A percentile compares a stretch with the other conserved stretches of the same genome.
phyloP scores from a whole-genome alignment of 1,284 basidiomycete genomes.

The Peniophora sp. region DNA sequence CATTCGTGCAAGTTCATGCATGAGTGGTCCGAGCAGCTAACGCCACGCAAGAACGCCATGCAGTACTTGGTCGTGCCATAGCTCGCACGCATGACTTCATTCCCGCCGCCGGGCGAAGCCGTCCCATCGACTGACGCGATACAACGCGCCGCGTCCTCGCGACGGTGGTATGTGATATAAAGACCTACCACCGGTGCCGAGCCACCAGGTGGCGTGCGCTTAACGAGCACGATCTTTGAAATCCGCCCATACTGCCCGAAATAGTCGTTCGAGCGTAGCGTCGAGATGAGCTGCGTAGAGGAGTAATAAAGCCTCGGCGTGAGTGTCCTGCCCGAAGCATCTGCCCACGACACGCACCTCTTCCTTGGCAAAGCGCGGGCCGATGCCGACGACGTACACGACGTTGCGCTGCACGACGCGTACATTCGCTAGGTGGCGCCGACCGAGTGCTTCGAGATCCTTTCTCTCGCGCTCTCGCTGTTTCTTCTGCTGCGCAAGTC shows the following conservation, averaged over 20 bases:
- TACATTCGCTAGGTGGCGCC: conserved; percentile 88
- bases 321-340: conserved; percentile 8
- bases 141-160: conserved; percentile 92
- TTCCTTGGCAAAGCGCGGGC: conserved; percentile 86
- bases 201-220: conserved; percentile 74
- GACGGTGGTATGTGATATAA: conserved; percentile 93
- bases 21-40: conserved; percentile 79
- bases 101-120: conserved; percentile 71
- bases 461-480: conserved; percentile 93
- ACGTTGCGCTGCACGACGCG: conserved; percentile 96
- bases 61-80: conserved; percentile 99
- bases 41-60: conserved; percentile 88
- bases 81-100: conserved; percentile 84
- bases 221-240: conserved; percentile 89
- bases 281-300: conserved; percentile 75
- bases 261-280: conserved; percentile 91
- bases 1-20: conserved; percentile 97
- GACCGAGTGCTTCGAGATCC: conserved; percentile 84
- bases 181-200: conserved; percentile 81
- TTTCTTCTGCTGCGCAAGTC: conserved; percentile 93
- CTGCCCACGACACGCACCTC: conserved; percentile 56
- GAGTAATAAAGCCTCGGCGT: conserved; percentile 5
- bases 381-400: conserved; percentile 93
- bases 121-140: conserved; percentile 93
- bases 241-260: conserved; percentile 99